Conservation (phyloP, 768 basidiomycete genomes). For the Tephrocybe sp. region DNA sequence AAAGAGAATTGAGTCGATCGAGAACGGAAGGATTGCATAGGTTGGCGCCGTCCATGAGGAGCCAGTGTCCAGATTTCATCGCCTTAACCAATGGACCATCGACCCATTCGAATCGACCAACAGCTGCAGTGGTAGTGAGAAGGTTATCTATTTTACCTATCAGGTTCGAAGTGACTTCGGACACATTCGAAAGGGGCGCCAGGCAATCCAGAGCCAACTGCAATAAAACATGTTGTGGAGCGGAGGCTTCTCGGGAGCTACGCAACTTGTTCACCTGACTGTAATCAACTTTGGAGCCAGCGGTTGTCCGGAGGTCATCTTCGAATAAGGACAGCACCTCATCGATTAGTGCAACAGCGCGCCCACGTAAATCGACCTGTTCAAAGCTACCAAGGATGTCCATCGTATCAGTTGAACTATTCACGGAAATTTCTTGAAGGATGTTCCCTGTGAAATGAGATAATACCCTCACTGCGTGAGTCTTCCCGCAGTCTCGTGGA, state of each 20-base stretch:
- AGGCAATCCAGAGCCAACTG: conserved; percentile 16
- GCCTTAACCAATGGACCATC: conserved; percentile 90
- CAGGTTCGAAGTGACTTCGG: conserved; percentile 12
- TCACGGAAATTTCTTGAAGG: conserved; percentile 75
- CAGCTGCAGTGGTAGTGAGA: conserved; percentile 21
- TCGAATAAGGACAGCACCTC: conserved; percentile 38
- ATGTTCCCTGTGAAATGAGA: conserved; percentile 67
- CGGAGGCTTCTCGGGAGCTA: conserved; percentile 14
- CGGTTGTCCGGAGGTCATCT: conserved; percentile 30
- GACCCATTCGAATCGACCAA: conserved; percentile 85
- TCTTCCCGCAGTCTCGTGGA: conserved; percentile 72
- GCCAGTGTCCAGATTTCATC: conserved; percentile 85
- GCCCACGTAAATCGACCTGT: conserved; percentile 66
- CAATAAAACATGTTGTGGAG: conserved; percentile 11
- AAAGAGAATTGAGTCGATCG: conserved; percentile 94
- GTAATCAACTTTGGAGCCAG: conserved; percentile 25
- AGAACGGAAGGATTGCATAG: conserved; percentile 94
- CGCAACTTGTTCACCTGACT: conserved; percentile 19
- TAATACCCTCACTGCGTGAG: conserved; percentile 62
- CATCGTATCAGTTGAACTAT: conserved; percentile 85
- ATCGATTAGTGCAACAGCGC: conserved; percentile 34
- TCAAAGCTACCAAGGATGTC: conserved; percentile 97
- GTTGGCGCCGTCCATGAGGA: conserved; percentile 90
- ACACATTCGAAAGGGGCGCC: conserved; percentile 2
- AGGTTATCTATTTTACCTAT: conserved; percentile 21